Conservation (phyloP, 768 basidiomycete genomes). For the Guyanaporus albipodus region DNA sequence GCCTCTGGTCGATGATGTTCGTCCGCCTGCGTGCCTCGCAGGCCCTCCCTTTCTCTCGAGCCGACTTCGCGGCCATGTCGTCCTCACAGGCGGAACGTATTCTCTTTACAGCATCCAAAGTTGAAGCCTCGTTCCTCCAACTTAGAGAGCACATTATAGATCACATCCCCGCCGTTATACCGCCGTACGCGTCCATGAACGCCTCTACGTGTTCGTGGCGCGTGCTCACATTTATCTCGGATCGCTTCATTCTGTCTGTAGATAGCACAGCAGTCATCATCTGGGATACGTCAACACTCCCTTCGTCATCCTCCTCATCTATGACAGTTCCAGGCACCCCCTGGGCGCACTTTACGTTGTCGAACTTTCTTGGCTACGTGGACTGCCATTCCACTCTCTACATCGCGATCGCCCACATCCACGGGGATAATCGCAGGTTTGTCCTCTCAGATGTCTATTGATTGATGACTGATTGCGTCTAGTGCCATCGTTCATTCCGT, state of each 20-base stretch:
- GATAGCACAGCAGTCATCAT: conserved; percentile 5
- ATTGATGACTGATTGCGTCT: background rate
- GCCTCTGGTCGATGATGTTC: conserved; percentile 20
- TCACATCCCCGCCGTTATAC: background rate
- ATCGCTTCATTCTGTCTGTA: conserved; percentile 20
- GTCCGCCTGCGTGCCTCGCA: conserved; percentile 9
- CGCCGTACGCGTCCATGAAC: background rate
- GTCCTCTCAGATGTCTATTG: background rate
- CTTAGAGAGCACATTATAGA: conserved; percentile 2
- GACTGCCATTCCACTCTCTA: conserved; percentile 11
- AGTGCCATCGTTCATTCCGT: conserved; percentile 16
- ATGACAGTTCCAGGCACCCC: background rate
- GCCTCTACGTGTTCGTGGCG: conserved; percentile 1
- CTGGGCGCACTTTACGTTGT: conserved; percentile 12
- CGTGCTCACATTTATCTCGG: conserved; percentile 18
- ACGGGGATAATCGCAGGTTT: conserved; percentile 9
- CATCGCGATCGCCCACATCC: conserved; percentile 6
- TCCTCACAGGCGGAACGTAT: conserved; percentile 10
- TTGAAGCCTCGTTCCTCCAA: conserved; percentile 18
- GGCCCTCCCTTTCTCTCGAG: conserved; percentile 12
- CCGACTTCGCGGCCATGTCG: conserved; percentile 12
- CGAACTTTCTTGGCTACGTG: conserved; percentile 3
- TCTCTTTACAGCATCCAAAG: conserved; percentile 9
- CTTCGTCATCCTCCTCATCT: background rate
- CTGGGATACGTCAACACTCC: conserved; percentile 11